phyloP scores from a whole-genome alignment of 2,329 filamentous ascomycete species.

The Byssoonygena ceratinophila region DNA sequence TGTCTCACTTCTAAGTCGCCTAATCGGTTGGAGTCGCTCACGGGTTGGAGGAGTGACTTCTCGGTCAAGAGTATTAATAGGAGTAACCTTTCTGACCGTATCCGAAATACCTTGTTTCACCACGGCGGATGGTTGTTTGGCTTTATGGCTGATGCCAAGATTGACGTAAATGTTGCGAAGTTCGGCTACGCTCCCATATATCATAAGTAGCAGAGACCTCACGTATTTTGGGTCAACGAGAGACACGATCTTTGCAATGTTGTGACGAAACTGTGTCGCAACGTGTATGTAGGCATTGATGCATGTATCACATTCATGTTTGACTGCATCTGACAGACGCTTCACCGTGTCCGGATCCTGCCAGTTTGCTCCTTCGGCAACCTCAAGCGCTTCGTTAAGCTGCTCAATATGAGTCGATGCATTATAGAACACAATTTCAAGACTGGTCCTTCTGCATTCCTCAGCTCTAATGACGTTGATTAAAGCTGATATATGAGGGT shows the following conservation, averaged over 20 bases:
- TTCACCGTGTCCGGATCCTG: constrained; percentile 42
- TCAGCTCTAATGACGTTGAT: constrained; percentile 40
- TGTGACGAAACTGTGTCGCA: constrained; percentile 40
- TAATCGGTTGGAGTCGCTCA: constrained; percentile 33
- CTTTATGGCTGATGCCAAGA: constrained; percentile 37
- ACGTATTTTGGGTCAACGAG: constrained; percentile 48
- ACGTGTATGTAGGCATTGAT: constrained; percentile 43
- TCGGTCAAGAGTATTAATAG: constrained; percentile 25
- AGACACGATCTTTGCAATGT: constrained; percentile 42
- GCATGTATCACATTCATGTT: constrained; percentile 40
- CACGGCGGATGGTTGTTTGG: constrained; percentile 22
- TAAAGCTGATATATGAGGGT: constrained; percentile 38
- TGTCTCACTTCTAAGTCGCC: constrained; percentile 43
- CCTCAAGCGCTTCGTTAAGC: constrained; percentile 45
- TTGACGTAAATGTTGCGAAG: constrained; percentile 48
- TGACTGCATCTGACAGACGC: constrained; percentile 33
- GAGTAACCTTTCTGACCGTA: constrained; percentile 15
- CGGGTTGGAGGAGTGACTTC: constrained; percentile 38
- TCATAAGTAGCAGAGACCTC: constrained; percentile 48
- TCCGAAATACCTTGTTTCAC: constrained; percentile 21
- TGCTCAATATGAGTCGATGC: constrained; percentile 48
- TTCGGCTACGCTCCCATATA: constrained; percentile 50
- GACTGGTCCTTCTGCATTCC: constrained; percentile 39
- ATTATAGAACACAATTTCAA: constrained; percentile 48
- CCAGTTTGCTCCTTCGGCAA: constrained; percentile 39